These are phyloP conservation scores for Hygrocybe punicea DNA, from an alignment of 768 basidiomycete species.

Conservation along the genomic window DNA sequence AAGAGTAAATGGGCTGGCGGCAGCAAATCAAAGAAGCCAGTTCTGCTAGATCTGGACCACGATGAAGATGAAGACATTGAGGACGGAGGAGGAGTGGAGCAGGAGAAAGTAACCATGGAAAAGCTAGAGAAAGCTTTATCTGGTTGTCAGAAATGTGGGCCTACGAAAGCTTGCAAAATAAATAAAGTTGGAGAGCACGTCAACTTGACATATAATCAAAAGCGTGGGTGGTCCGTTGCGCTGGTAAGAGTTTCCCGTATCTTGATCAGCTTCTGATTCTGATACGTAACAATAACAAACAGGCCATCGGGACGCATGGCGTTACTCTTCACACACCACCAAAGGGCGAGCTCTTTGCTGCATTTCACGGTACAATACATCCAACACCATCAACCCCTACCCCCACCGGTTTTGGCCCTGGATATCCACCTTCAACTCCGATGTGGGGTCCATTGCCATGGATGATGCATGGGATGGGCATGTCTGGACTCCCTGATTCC, in stretches of 20 bases:
- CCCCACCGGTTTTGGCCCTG: neutral
- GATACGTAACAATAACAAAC: neutral
- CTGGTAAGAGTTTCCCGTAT: neutral
- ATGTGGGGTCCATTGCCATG: neutral
- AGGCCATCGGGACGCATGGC: slow-evolving; percentile 1
- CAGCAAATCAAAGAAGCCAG: no score
- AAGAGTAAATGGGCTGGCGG: no score
- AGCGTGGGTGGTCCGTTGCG: neutral
- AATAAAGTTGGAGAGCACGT: neutral
- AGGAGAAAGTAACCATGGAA: neutral
- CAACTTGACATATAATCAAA: neutral
- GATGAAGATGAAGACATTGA: neutral
- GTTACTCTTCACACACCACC: slow-evolving; percentile 3
- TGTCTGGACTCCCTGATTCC: neutral
- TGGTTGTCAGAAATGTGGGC: neutral
- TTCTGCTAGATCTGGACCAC: no score
- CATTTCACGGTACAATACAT: slow-evolving; percentile 3
- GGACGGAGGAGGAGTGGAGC: neutral
- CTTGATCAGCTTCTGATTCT: neutral
- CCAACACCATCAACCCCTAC: neutral
- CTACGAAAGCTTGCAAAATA: neutral
- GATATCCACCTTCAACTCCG: neutral
- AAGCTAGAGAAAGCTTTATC: neutral
- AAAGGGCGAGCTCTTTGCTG: neutral
- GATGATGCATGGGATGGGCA: neutral